Conservation (phyloP, 1,139 yeast genomes). For the Taphrina communis region DNA sequence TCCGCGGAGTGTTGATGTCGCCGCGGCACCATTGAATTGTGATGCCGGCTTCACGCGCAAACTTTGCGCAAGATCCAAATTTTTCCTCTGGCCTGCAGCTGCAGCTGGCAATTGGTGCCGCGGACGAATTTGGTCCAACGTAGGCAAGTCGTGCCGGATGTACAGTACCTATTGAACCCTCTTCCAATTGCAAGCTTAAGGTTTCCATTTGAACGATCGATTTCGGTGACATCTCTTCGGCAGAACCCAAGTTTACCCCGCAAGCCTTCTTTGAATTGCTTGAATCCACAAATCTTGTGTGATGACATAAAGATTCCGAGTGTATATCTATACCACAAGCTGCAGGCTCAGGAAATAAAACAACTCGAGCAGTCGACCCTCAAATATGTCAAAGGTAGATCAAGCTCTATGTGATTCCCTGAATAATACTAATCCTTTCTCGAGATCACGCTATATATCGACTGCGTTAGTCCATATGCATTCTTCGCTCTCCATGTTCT, state of each 20-base stretch:
- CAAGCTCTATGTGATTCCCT: background rate
- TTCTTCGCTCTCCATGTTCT: slow-evolving; percentile 36
- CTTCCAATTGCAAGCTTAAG: too few species aligned
- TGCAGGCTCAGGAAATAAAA: too few species aligned
- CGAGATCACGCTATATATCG: slow-evolving; percentile 33
- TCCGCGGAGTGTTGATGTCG: too few species aligned
- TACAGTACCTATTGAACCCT: background rate
- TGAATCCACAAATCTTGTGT: background rate
- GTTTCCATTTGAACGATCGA: too few species aligned
- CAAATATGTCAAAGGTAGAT: slow-evolving; percentile 14
- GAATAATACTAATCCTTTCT: background rate
- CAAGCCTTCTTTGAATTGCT: background rate
- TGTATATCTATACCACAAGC: too few species aligned
- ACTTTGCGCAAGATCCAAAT: too few species aligned
- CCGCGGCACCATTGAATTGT: too few species aligned
- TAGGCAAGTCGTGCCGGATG: background rate
- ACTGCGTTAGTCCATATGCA: slow-evolving; percentile 28
- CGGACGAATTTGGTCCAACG: background rate
- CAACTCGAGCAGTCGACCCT: too few species aligned
- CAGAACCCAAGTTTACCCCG: background rate
- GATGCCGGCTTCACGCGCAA: too few species aligned
- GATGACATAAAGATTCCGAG: background rate
- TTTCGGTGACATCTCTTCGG: background rate
- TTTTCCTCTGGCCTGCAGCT: too few species aligned
- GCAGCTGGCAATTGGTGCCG: too few species aligned